Evolutionary conservation across 83 land plant genomes (phyloP).

Genomic region (Thuja plicata): DNA sequence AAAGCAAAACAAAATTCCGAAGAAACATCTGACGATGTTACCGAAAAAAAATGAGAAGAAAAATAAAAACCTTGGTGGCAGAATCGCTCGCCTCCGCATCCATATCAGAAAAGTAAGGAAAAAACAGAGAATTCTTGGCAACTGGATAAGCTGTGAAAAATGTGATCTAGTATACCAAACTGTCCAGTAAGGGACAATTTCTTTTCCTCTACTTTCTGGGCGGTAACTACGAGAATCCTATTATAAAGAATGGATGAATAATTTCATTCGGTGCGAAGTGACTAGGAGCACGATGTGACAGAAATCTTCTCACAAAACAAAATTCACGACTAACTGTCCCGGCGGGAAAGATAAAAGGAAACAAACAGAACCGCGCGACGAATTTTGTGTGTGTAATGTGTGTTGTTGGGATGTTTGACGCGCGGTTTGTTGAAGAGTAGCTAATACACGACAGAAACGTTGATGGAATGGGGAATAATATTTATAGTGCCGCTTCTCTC

Average conservation of each 20-base stretch:
- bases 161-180: not conserved
- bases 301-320: not conserved
- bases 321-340: too few species aligned
- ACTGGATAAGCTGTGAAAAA: not conserved
- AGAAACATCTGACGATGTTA: too few species aligned
- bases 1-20: too few species aligned
- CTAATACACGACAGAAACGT: too few species aligned
- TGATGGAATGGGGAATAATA: too few species aligned
- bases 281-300: conserved; percentile 1
- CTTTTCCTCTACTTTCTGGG: not conserved
- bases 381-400: too few species aligned
- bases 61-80: not conserved
- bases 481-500: not conserved
- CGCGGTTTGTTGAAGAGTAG: too few species aligned
- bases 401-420: too few species aligned
- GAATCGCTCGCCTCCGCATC: not conserved
- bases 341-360: not conserved
- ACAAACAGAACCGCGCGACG: too few species aligned
- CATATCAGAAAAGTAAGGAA: not conserved
- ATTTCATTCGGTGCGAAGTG: not conserved
- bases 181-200: not conserved
- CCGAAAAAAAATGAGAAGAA: not conserved
- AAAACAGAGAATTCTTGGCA: not conserved
- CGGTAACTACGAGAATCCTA: not conserved
- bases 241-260: too few species aligned